phyloP scores from a whole-genome alignment of 139 green algal species.

The Medakamo hakoo region DNA sequence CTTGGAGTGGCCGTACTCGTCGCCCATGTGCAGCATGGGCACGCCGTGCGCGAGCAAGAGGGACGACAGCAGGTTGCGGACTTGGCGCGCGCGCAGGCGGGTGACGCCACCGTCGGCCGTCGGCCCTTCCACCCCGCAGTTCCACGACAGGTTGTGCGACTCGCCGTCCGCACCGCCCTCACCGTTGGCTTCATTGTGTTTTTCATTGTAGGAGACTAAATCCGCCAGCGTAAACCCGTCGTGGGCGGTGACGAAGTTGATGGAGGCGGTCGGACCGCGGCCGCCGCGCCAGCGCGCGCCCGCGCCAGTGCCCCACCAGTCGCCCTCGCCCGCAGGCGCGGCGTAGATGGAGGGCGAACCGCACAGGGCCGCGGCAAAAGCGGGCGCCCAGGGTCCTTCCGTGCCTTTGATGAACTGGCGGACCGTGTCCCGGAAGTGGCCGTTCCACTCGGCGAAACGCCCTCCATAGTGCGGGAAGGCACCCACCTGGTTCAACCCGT shows the following conservation, averaged over 20 bases:
- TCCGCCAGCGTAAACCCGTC: slow-evolving; percentile 95
- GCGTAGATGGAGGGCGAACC: slow-evolving; percentile 69
- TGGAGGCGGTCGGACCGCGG: slow-evolving; percentile 48
- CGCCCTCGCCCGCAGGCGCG: slow-evolving; percentile 22
- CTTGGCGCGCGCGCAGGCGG: slow-evolving; percentile 45
- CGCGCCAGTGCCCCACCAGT: slow-evolving; percentile 28
- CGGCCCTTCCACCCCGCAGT: slow-evolving; percentile 84
- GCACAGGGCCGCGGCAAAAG: slow-evolving; percentile 61
- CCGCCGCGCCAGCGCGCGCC: slow-evolving; percentile 53
- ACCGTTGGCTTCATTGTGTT: slow-evolving; percentile 89
- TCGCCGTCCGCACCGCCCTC: slow-evolving; percentile 77
- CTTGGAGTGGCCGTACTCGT: slow-evolving; percentile 91
- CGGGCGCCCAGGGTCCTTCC: slow-evolving; percentile 58
- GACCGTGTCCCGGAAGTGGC: slow-evolving; percentile 79
- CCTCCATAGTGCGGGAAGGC: slow-evolving; percentile 91
- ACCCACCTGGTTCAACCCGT: slow-evolving; percentile 91
- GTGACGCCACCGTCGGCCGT: slow-evolving; percentile 27
- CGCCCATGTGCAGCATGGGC: slow-evolving; percentile 92
- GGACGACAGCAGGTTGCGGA: slow-evolving; percentile 73
- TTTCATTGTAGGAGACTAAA: slow-evolving; percentile 89
- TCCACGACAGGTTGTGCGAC: slow-evolving; percentile 92
- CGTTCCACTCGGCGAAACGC: slow-evolving; percentile 96
- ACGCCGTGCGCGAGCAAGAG: slow-evolving; percentile 81
- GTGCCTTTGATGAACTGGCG: slow-evolving; percentile 82
- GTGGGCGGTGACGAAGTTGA: slow-evolving; percentile 97